These are phyloP conservation scores for Syzygium malaccense DNA, from an alignment of 441 rosid species.

Conservation along the genomic window DNA sequence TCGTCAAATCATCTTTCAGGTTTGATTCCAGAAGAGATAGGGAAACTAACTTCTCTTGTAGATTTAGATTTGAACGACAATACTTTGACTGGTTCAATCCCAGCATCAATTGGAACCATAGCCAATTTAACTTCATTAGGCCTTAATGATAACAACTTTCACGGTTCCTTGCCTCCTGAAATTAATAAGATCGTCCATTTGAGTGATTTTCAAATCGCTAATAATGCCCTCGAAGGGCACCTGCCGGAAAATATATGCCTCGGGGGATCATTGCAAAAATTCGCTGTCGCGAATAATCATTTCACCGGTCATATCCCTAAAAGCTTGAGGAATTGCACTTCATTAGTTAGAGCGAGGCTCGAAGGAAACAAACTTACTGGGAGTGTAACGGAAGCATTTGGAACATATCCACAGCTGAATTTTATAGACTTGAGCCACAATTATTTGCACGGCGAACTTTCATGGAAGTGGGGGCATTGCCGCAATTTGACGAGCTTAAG, in stretches of 20 bases:
- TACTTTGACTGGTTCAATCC: neutral
- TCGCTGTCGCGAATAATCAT: neutral
- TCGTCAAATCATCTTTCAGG: too few species aligned
- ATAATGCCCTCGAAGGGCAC: neutral
- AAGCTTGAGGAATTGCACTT: neutral
- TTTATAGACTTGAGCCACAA: neutral
- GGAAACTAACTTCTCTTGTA: neutral
- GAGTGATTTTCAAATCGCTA: fast-evolving
- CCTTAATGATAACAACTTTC: fast-evolving
- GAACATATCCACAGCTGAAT: neutral
- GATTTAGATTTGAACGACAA: fast-evolving
- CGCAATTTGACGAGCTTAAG: neutral
- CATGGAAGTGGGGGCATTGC: neutral
- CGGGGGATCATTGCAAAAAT: too few species aligned
- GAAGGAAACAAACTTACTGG: neutral
- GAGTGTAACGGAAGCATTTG: neutral
- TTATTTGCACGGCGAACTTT: neutral
- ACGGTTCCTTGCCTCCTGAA: neutral
- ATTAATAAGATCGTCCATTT: neutral
- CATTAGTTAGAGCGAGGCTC: neutral
- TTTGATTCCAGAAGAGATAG: too few species aligned
- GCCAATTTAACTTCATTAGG: fast-evolving
- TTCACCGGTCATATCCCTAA: neutral
- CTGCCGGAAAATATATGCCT: too few species aligned
- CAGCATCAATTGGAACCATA: neutral